These are phyloP conservation scores for Pseudogymnoascus sp. DNA, from an alignment of 2,329 filamentous ascomycete genomes.

Conservation along the genomic window DNA sequence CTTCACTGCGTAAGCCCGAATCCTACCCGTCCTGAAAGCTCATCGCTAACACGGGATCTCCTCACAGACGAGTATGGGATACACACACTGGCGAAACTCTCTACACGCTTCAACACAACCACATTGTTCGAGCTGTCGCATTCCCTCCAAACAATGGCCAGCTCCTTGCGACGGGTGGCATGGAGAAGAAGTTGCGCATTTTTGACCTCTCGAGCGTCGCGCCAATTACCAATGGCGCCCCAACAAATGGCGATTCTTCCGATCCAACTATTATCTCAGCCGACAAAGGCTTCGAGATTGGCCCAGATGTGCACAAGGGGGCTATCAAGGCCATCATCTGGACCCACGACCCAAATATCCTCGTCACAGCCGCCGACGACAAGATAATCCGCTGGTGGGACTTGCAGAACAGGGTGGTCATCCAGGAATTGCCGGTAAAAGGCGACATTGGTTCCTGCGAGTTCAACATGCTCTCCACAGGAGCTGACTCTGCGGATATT, in stretches of 20 bases:
- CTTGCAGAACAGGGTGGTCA: constrained; percentile 63
- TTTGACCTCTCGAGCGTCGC: constrained; percentile 69
- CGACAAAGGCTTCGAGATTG: constrained; percentile 74
- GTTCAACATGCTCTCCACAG: constrained; percentile 58
- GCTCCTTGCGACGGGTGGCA: constrained; percentile 87
- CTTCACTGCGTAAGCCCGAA: constrained; percentile 68
- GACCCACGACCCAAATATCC: constrained; percentile 77
- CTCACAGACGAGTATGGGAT: constrained; percentile 85
- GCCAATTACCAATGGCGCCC: constrained; percentile 28
- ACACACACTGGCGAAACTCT: constrained; percentile 87
- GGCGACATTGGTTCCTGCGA: constrained; percentile 89
- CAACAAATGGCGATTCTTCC: constrained; percentile 27
- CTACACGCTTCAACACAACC: constrained; percentile 79
- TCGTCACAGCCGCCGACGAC: constrained; percentile 85
- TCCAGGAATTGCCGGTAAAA: constrained; percentile 71
- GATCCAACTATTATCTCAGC: constrained; percentile 42
- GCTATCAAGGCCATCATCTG: constrained; percentile 96
- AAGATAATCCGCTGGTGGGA: constrained; percentile 95
- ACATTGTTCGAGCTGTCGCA: constrained; percentile 90
- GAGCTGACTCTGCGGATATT: constrained; percentile 52
- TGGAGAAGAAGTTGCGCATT: constrained; percentile 92
- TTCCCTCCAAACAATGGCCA: constrained; percentile 75
- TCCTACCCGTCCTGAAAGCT: not conserved
- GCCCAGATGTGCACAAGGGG: constrained; percentile 70
- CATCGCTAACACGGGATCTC: not conserved